phyloP scores from a whole-genome alignment of 352 stramenopile genomes.

The Stramenopiles sp. region DNA sequence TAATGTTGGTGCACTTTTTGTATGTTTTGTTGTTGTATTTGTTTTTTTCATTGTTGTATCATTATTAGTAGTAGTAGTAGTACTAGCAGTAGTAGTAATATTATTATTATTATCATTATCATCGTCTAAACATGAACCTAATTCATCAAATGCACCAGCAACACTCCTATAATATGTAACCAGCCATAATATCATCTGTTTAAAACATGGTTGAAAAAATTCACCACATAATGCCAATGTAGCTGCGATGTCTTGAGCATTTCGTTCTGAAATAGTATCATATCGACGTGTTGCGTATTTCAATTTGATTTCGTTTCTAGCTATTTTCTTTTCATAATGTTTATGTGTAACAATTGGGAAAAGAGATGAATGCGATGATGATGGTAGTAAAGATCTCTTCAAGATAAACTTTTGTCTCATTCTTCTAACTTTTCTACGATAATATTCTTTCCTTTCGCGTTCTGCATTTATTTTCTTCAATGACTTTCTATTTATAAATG shows the following conservation, averaged over 20 bases:
- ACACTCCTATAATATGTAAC: conserved; percentile 4
- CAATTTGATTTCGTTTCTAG: conserved; percentile 7
- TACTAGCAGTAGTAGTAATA: too few relatives aligned
- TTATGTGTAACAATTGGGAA: neutral
- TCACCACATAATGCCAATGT: neutral
- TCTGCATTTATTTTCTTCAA: neutral
- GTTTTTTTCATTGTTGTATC: too few relatives aligned
- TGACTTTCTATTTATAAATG: neutral
- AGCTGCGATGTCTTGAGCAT: neutral
- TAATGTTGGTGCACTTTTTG: too few relatives aligned
- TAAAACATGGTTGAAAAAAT: conserved; percentile 7
- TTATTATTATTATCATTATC: neutral
- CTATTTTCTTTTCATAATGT: neutral
- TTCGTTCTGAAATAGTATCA: neutral
- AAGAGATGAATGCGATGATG: neutral
- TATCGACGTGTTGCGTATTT: neutral
- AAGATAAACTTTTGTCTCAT: conserved; percentile 6
- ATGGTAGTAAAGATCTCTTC: neutral
- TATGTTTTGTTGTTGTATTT: too few relatives aligned
- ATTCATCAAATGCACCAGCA: conserved; percentile 1
- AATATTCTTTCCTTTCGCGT: neutral
- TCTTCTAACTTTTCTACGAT: neutral
- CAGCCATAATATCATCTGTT: conserved; percentile 5
- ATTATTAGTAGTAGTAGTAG: too few relatives aligned
- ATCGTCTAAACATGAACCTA: neutral